These are phyloP conservation scores for Chamaecyparis obtusa DNA, from an alignment of 75 land plant genomes.

Conservation along the genomic window DNA sequence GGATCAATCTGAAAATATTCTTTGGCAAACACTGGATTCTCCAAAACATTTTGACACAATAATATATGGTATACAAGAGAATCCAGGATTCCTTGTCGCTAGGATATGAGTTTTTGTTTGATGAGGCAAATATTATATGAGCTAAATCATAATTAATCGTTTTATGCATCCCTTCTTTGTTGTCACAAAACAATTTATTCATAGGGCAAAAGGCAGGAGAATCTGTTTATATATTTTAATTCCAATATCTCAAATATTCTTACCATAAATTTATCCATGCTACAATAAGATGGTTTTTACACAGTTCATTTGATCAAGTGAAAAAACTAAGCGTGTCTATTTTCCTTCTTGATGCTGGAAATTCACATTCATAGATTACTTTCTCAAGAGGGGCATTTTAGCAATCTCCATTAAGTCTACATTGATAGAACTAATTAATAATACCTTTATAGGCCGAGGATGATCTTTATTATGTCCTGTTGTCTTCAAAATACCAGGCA, in stretches of 20 bases:
- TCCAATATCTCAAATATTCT: neutral
- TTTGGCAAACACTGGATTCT: neutral
- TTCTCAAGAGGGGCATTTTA: neutral
- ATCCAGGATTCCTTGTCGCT: neutral
- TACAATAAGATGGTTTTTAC: neutral
- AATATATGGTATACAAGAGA: neutral
- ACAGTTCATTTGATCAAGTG: neutral
- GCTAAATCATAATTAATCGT: neutral
- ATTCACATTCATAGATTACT: neutral
- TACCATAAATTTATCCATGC: neutral
- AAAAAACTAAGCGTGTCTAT: neutral
- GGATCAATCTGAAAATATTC: neutral
- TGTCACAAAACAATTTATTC: neutral
- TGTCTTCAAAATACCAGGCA: constrained; percentile 89
- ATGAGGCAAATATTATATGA: neutral
- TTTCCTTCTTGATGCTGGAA: neutral
- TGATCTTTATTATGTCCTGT: constrained; percentile 82
- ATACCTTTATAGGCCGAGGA: constrained; percentile 92
- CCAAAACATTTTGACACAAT: neutral
- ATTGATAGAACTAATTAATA: neutral
- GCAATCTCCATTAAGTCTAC: neutral
- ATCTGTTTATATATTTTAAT: neutral
- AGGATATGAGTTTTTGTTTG: neutral
- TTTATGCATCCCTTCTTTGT: neutral
- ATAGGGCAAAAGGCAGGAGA: neutral